These are phyloP conservation scores for Sicyos baderoa DNA, from an alignment of 306 rosid species.

Conservation along the genomic window DNA sequence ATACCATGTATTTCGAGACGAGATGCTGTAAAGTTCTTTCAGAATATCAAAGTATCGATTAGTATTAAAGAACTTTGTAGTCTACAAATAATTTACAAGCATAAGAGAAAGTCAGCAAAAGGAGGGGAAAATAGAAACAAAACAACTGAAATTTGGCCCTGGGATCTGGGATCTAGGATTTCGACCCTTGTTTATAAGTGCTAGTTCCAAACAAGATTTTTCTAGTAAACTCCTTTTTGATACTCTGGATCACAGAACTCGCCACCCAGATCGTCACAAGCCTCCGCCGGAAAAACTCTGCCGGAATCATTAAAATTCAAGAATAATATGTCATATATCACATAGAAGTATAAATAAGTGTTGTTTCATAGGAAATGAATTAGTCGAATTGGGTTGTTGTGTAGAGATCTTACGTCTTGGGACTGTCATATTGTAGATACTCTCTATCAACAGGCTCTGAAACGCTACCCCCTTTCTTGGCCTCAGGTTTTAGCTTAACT, in stretches of 20 bases:
- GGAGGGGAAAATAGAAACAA: not conserved
- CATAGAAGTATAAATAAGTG: not conserved
- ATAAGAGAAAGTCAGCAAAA: not conserved
- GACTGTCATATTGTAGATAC: constrained; percentile 31
- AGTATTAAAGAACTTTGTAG: not conserved
- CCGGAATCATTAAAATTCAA: not conserved
- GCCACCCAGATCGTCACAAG: constrained; percentile 98
- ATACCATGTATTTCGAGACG: not conserved
- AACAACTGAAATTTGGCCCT: not conserved
- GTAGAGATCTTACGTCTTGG: constrained; percentile 34
- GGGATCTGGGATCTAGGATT: not conserved
- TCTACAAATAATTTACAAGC: constrained; percentile 1
- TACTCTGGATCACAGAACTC: constrained; percentile 62
- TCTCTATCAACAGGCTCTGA: constrained; percentile 33
- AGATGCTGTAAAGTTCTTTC: not conserved
- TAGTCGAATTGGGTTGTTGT: not conserved
- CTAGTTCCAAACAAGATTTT: not conserved
- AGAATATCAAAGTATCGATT: not conserved
- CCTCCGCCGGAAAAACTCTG: constrained; percentile 79
- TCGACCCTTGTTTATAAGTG: not conserved
- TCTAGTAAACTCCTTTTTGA: constrained; percentile 59
- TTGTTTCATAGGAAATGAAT: not conserved
- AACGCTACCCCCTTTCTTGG: constrained; percentile 7
- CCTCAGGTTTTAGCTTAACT: constrained; percentile 31
- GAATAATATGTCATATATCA: not conserved